phyloP scores from a whole-genome alignment of 2,329 filamentous ascomycete genomes.

The Cladophialophora chaetospira region DNA sequence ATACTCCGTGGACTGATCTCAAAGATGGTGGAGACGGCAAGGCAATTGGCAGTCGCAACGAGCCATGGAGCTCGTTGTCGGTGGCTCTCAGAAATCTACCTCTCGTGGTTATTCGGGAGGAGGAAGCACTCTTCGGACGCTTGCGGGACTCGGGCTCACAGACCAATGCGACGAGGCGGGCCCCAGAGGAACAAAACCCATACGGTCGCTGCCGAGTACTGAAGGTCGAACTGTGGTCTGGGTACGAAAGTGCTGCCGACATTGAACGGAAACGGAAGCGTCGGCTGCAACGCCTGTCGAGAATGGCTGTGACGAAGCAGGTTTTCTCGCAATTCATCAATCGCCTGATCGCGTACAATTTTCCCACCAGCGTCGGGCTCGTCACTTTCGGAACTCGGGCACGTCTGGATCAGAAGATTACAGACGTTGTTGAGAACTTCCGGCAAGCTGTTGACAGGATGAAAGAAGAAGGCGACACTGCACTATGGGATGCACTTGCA shows the following conservation, averaged over 20 bases:
- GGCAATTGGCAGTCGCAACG: not conserved
- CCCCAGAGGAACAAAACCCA: not conserved
- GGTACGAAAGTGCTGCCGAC: slow-evolving; percentile 9
- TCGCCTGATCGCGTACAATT: slow-evolving; percentile 41
- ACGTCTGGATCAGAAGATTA: slow-evolving; percentile 35
- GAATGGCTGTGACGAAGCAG: slow-evolving; percentile 42
- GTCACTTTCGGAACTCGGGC: slow-evolving; percentile 38
- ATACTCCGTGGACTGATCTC: not conserved
- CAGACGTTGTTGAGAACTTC: slow-evolving; percentile 43
- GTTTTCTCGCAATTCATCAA: slow-evolving; percentile 44
- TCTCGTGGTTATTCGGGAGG: not conserved
- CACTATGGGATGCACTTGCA: slow-evolving; percentile 41
- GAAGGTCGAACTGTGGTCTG: slow-evolving; percentile 33
- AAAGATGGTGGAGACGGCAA: not conserved
- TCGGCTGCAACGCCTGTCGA: slow-evolving; percentile 14
- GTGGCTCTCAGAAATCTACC: not conserved
- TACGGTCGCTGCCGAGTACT: not conserved
- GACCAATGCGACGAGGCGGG: not conserved
- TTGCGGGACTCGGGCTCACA: not conserved
- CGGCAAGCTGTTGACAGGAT: slow-evolving; percentile 38
- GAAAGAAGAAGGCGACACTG: slow-evolving; percentile 38
- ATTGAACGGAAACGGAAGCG: not conserved
- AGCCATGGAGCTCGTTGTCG: not conserved
- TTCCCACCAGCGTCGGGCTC: slow-evolving; percentile 41
- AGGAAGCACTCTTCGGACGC: not conserved